Base-by-base conservation (phyloP, 208 protist species). In the Phytomonas francai region DNA sequence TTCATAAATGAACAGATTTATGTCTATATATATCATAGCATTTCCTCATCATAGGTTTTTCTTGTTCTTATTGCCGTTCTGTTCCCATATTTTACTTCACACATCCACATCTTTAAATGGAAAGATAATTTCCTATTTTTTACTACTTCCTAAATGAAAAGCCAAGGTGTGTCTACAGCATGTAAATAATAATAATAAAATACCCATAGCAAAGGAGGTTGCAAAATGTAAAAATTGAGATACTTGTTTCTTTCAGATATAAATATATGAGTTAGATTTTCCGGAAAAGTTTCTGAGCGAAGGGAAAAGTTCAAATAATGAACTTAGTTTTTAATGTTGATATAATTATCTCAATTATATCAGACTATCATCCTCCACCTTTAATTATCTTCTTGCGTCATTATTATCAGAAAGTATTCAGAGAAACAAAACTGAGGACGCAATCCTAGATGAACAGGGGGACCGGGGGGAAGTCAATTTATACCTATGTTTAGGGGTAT, bases 61-160 rank as follows among this genome's bases (percentile, higher is more conserved):
- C 25, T 4, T 33, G 12, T 12, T 32, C 28, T 39, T 63, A n/a
- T 62, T 31, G 27, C 19, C 16, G 30, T 28, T 39, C 61, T 67
- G 4, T 61, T 70, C 59, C 69, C 60, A 69, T 61, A 69, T 34
- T 62, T 51, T 64, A 58, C 39, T 45, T 56, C 63, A 67, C 42
- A 72, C 65, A 73, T 36, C 30, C n/a, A 67, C 59, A 12, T 39
- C 0, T 45, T 45, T 22, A 39, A 39, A 45, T 16, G 39, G 39
- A 16, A 45, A 16, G 39, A 16, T 2, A 45, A 45, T 45, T 12
- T 36, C 61, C n/a, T 61, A 62, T 51, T 73, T 63, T 73, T 68
- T 34, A 33, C 45, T 33, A 49, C 61, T 45, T 45, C 39, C 39
- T 45, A 45, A 22, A 16, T 45, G 39, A 45, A 45, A 45, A 14